A percentile compares a stretch with the other conserved stretches of the same genome.
These are phyloP conservation scores for Tetrapyrgos nigripes DNA, from an alignment of 1,284 basidiomycete genomes.

Conservation along the genomic window DNA sequence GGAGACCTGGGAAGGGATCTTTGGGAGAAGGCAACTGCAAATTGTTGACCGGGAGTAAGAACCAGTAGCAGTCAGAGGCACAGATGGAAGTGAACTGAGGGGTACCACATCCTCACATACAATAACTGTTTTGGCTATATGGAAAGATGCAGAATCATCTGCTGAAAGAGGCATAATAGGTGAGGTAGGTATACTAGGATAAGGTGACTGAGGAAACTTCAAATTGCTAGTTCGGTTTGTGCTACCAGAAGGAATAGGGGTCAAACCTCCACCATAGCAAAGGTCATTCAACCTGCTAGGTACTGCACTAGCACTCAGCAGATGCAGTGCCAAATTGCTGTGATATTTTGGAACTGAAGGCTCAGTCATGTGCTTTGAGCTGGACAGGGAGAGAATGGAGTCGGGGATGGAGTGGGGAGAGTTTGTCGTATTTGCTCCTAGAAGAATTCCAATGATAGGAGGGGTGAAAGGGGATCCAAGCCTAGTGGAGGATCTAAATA, in stretches of 20 bases:
- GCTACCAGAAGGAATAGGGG: conserved; percentile 32
- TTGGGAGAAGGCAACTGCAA: conserved; percentile 47
- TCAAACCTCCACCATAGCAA: too few relatives aligned
- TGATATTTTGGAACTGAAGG: conserved; percentile 35
- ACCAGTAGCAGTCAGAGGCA: conserved; percentile 2
- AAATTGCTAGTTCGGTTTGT: conserved; percentile 44
- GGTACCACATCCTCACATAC: conserved; percentile 25
- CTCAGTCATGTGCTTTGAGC: conserved; percentile 28
- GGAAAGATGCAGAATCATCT: conserved; percentile 16
- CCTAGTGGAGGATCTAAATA: conserved; percentile 16
- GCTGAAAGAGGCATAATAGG: conserved; percentile 28
- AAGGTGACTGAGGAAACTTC: conserved; percentile 42
- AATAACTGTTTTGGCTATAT: too few relatives aligned
- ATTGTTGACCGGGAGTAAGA: conserved; percentile 15
- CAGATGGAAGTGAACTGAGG: conserved; percentile 15
- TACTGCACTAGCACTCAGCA: background rate
- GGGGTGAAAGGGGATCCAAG: conserved; percentile 17
- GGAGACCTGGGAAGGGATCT: conserved; percentile 49
- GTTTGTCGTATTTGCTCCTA: too few relatives aligned
- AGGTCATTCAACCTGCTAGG: too few relatives aligned
- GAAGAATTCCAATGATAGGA: background rate
- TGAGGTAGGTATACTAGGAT: conserved; percentile 27
- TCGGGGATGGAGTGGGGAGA: conserved; percentile 1
- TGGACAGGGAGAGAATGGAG: background rate
- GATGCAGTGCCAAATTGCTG: conserved; percentile 22